Conservation (phyloP, 768 basidiomycete genomes). For the Sutorius australiensis region DNA sequence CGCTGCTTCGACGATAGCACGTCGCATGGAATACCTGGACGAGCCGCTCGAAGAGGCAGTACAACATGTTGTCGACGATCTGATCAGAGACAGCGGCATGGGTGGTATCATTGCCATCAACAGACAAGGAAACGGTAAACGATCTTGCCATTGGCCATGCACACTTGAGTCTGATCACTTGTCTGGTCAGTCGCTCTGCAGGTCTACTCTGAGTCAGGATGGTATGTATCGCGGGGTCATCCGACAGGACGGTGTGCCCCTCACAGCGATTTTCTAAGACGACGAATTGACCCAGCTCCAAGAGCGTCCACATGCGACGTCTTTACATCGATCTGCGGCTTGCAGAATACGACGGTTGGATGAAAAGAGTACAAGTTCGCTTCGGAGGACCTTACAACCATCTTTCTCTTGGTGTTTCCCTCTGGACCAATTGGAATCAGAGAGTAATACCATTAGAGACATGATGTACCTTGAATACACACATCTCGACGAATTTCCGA, state of each 20-base stretch:
- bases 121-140: constrained; percentile 57
- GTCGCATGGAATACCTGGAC: constrained; percentile 55
- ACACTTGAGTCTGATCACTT: background rate
- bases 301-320: background rate
- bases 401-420: no score
- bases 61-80: constrained; percentile 50
- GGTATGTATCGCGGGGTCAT: constrained; percentile 79
- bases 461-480: background rate
- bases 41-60: constrained; percentile 58
- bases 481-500: background rate
- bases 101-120: constrained; percentile 79
- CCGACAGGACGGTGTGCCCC: constrained; percentile 60
- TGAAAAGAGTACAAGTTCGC: background rate
- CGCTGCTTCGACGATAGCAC: constrained; percentile 62
- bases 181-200: no score
- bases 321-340: no score
- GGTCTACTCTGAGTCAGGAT: no score
- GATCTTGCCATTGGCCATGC: constrained; percentile 1
- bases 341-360: background rate
- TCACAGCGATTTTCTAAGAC: constrained; percentile 75
- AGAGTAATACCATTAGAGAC: background rate
- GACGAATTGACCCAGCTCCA: constrained; percentile 41
- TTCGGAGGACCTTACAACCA: no score
- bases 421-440: background rate
- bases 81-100: constrained; percentile 54